Evolutionary conservation across 495 filamentous ascomycete species (phyloP), one percentile per base, ranked within the genome.

Genomic region (Cladorrhinum samala): DNA sequence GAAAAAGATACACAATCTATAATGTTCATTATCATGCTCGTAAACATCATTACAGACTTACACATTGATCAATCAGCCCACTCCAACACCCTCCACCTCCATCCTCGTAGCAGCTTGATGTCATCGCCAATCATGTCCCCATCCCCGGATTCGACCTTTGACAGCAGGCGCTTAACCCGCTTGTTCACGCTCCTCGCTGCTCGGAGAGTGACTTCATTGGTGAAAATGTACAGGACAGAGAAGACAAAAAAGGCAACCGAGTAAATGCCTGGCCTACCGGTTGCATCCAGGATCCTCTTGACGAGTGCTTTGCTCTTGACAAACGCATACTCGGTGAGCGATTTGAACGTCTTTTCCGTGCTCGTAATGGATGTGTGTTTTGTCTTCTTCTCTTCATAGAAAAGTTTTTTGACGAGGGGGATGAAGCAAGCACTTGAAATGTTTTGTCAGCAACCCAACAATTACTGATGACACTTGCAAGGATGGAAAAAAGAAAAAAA

Each of bases 321-420:
- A 56, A 75, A 76, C 18, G 74, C 74, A 46, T 77, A 72, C 61
- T 76, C 74, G 17, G 74, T 77, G 40, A 69, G 21, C n/a, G 23
- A 24, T 7, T 30, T 33, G 16, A 11, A 19, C n/a, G 24, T 3
- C 21, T 27, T 27, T 33, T 27, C 25, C 20, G 21, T 57, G 54
- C 73, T 74, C 43, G 27, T 58, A 53, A 72, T 75, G 7, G 67
- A 38, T 1, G 61, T 40, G 2, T 57, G 50, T 23, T 63, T 58
- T 33, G 64, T 61, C 25, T 63, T 45, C 19, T 55, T 56, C 2
- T 63, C 53, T 1, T 62, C 59, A 27, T 68, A 71, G 63, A 76
- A 75, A 52, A 76, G 55, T 14, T 52, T 54, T 41, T 68, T 70
- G 5, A 77, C 65, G 5, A 64, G 52, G 3, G 74, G 74, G 54